Conservation (phyloP, 768 basidiomycete genomes). For the Suillus bovinus region DNA sequence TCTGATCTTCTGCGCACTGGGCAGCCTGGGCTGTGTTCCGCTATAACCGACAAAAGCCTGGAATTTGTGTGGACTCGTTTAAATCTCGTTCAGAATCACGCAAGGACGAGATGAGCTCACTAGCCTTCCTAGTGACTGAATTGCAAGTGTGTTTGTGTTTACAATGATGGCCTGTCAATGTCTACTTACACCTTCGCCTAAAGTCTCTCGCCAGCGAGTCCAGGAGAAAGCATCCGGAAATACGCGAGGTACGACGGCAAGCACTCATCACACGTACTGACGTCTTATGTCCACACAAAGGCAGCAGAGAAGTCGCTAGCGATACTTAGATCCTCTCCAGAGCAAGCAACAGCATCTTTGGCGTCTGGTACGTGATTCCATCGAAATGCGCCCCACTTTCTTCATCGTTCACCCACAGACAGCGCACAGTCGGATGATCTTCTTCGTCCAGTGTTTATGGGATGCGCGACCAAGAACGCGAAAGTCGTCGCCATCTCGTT, state of each 20-base stretch:
- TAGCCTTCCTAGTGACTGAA: slow-evolving; percentile 72
- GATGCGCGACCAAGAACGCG: slow-evolving; percentile 88
- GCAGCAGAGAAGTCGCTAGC: slow-evolving; percentile 88
- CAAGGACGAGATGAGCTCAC: slow-evolving; percentile 52
- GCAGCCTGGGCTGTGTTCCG: background rate
- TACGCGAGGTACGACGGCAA: slow-evolving; percentile 68
- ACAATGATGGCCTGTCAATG: slow-evolving; percentile 13
- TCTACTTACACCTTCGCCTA: slow-evolving; percentile 9
- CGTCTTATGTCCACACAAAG: slow-evolving; percentile 35
- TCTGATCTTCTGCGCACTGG: background rate
- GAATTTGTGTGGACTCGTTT: background rate
- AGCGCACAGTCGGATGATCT: slow-evolving; percentile 80
- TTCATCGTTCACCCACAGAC: slow-evolving; percentile 43
- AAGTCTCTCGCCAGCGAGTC: slow-evolving; percentile 90
- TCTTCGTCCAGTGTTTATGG: slow-evolving; percentile 88
- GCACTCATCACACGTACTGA: background rate
- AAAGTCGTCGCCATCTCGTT: slow-evolving; percentile 94
- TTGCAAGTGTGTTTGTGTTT: slow-evolving; percentile 54
- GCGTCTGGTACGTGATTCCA: slow-evolving; percentile 60
- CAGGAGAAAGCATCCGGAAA: slow-evolving; percentile 86
- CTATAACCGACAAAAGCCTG: background rate
- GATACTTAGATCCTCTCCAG: slow-evolving; percentile 79
- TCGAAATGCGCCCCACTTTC: background rate
- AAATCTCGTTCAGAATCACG: background rate
- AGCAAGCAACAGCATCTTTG: slow-evolving; percentile 69